Evolutionary conservation across 768 basidiomycete genomes (phyloP).

Genomic region (Termitomyces sp.): DNA sequence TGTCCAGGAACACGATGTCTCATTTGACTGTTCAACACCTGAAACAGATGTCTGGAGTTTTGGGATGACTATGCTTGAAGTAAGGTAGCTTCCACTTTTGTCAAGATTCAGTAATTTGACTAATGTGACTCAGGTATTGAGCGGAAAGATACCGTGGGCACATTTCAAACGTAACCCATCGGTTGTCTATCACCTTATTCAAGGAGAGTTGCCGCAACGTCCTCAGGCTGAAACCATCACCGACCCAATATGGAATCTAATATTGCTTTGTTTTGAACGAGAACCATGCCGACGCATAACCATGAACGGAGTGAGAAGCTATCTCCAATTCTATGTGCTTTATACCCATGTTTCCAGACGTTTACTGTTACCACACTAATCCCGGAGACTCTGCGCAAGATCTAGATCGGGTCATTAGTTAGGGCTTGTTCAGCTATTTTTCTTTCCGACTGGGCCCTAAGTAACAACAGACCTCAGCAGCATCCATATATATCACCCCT

Average conservation of each 20-base stretch:
- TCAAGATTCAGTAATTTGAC: background rate
- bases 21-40: constrained; percentile 5
- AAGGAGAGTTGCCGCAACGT: constrained; percentile 9
- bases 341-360: background rate
- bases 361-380: background rate
- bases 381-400: no score
- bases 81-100: constrained; percentile 1
- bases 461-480: background rate
- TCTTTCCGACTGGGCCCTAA: background rate
- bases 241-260: constrained; percentile 18
- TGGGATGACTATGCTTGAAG: constrained; percentile 27
- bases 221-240: constrained; percentile 10
- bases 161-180: background rate
- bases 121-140: constrained; percentile 2
- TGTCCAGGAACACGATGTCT: background rate
- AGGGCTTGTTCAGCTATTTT: background rate
- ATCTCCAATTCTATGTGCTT: constrained; percentile 3
- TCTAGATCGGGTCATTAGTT: background rate
- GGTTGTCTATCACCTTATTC: constrained; percentile 6
- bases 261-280: constrained; percentile 9
- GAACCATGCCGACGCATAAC: constrained; percentile 5
- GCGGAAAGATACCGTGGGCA: constrained; percentile 8
- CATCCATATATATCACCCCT: background rate
- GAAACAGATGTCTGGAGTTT: constrained; percentile 25
- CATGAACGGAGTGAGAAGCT: constrained; percentile 4